Base-by-base conservation (phyloP, 768 basidiomycete genomes). In the Hygrocybe coccinea region DNA sequence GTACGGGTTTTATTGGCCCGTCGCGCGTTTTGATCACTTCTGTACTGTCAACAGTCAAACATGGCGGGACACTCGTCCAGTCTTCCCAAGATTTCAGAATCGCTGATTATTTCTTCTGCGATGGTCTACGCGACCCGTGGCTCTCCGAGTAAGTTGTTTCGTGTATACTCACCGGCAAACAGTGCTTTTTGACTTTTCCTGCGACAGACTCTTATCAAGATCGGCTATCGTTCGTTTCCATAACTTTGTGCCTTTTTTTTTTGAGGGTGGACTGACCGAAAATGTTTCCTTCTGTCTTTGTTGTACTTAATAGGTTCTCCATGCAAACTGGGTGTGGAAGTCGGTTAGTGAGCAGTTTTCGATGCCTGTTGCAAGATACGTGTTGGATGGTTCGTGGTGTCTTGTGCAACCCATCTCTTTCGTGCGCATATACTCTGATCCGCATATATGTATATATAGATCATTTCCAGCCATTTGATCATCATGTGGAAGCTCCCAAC, bases 321-420 rank as follows among this genome's bases (percentile, higher is more conserved):
- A 59, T 39, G 41, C 43, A n/a, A 35, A 17, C 21, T 59, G 58
- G 58, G 50, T 59, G 5, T 51, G 44, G n/a, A 29, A 45, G 29
- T 36, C 58, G 10, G 43, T 52, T 5, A 22, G 24, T 3, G 53
- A 52, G 12, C 35, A 56, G n/a, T 56, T 56, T 41, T 19, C 56
- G 29, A 51, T 56, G n/a, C 55, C 55, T 11, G 35, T 56, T 10
- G 34, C 50, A 17, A 39, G 36, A 39, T 59, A 50, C 22, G 47
- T 59, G 17, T 49, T 59, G 5, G 58, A 59, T 25, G 58, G 58
- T 59, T 21, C n/a, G n/a, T n/a, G n/a, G n/a, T 41, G 55, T 49
- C 19, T 3, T 21, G 4, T 29, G 29, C 38, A 41, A 15, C 10
- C n/a, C n/a, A 5, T 3, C 38, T 19, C 19, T 41, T 41, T 15